Evolutionary conservation across 2,329 filamentous ascomycete species (phyloP).

Genomic region (Diaporthe helianthi): DNA sequence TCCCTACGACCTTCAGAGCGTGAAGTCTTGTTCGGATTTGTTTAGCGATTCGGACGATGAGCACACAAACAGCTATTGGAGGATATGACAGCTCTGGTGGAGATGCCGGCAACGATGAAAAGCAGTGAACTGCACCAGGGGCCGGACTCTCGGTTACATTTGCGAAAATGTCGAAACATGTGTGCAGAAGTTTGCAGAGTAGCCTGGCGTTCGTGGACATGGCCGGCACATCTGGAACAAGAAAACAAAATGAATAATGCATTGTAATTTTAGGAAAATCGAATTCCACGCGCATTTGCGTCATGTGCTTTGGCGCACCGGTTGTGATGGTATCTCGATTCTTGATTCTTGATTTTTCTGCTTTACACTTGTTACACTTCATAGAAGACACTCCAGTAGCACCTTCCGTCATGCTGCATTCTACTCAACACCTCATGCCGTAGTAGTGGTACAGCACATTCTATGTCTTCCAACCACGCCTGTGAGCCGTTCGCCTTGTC

Average conservation of each 20-base stretch:
- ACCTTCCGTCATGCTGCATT: neutral
- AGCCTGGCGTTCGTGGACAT: constrained; percentile 10
- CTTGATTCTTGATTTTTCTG: neutral
- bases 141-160: constrained; percentile 10
- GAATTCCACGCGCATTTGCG: neutral
- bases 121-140: constrained; percentile 1
- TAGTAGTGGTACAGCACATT: neutral
- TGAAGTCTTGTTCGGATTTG: neutral
- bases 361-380: no score
- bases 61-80: neutral
- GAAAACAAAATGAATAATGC: neutral
- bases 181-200: constrained; percentile 1
- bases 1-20: neutral
- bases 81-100: neutral
- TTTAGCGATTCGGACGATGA: no score
- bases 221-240: neutral
- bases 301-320: neutral
- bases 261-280: neutral
- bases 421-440: neutral
- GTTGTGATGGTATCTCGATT: neutral
- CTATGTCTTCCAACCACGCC: neutral
- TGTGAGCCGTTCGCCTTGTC: neutral
- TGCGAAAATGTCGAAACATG: neutral
- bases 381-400: neutral
- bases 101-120: neutral